Evolutionary conservation across 108 stramenopile genomes (phyloP), one percentile per base, ranked within the genome.

Genomic region (Nitzschia sp.): DNA sequence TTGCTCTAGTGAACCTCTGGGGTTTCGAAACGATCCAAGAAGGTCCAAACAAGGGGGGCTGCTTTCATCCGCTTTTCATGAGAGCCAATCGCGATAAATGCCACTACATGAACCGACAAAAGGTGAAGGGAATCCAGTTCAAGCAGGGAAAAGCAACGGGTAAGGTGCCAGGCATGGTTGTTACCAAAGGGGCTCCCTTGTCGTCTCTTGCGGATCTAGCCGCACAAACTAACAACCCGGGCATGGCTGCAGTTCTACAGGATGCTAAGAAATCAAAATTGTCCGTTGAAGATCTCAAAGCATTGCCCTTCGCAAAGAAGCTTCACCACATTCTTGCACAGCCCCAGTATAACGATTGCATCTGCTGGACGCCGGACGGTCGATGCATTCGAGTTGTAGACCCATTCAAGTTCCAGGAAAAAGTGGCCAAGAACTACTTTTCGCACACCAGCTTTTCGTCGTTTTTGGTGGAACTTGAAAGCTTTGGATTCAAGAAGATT

Each of bases 401-500:
- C 23, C 66, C 66, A 0, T 66, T 50, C 47, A 47, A 66, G 53
- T 66, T 66, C 29, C 46, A 66, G 26, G 66, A 50, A 35, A 54
- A 34, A 26, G 53, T 54, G 4, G 32, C 47, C 45, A 23, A 9
- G 1, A 35, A n/a, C 19, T 66, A 54, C 45, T 69, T 69, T 47
- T 55, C 68, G 3, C 35, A 69, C 22, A 48, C 41, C 0, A 59
- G 53, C 38, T 69, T 69, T 45, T 36, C 68, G 34, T 46, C 53
- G 1, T 69, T 69, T 26, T 41, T 69, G 25, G 44, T 55, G 31
- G 68, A 47, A 30, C 46, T 69, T 2, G 68, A 66, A 16, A 54
- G 66, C 26, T 66, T 50, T 41, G 66, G 66, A 3, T 66, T 66
- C 53, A 47, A 66, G 66, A 66, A 66, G 35, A 35, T 66, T 19